Evolutionary conservation across 139 green algal species (phyloP), one percentile per base, ranked within the genome.

Genomic region (Picochlorum costavermella): DNA sequence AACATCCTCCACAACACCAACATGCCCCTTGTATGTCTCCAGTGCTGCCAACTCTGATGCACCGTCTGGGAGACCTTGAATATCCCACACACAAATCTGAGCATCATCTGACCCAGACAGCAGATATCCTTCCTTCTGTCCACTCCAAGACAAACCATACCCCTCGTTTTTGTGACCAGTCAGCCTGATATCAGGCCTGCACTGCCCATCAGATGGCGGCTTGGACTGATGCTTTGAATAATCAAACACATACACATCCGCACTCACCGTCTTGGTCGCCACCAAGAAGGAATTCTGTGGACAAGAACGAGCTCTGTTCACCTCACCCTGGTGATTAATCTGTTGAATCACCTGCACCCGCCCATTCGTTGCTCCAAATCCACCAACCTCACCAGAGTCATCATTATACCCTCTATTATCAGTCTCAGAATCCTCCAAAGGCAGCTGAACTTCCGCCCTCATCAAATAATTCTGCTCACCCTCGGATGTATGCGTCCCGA

Each of bases 381-480:
- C 94, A 17, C 92, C 90, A 17, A 90, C 84, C 69, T 98, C 91
- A 9, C 75, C 72, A 2, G 74, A 66, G 74, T 96, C 91, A 51
- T 97, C 88, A 64, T 98, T 88, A 60, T 96, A 96, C n/a, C 56
- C 73, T 43, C 72, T 60, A 6, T 73, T 78, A 48, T 87, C 81
- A 6, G 86, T 69, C 72, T 98, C 94, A 3, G 83, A 81, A 61
- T 98, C 92, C 65, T 95, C 89, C 48, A 94, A 67, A 2, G 94
- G 94, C 56, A 99, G 80, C 44, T 84, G 66, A 51, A 96, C 88
- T 76, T 98, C 91, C 10, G 86, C 94, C 2, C 94, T 85, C 85
- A 98, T 96, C 3, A 99, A 76, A 75, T 98, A 95, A 80, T 99
- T 99, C 71, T 98, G 94, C 79, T 99, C 92, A 23, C 87, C 83